These are phyloP conservation scores for Penicillium sp. DNA, from an alignment of 2,329 filamentous ascomycete genomes.

Conservation along the genomic window DNA sequence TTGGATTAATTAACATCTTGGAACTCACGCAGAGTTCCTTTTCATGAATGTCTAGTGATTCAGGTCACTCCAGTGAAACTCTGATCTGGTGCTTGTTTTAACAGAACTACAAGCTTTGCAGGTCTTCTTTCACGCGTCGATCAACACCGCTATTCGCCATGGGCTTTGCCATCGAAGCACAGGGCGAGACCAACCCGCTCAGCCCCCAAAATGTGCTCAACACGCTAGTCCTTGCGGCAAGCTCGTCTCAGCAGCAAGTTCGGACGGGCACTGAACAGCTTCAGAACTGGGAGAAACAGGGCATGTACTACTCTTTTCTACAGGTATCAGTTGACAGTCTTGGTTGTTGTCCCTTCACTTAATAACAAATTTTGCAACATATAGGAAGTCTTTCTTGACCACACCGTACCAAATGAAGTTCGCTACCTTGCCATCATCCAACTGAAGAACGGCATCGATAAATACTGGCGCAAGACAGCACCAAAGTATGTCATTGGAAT, in stretches of 20 bases:
- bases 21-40: background rate
- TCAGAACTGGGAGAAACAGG: conserved; percentile 65
- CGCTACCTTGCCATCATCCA: conserved; percentile 90
- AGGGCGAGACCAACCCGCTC: conserved; percentile 75
- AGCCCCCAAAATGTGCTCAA: conserved; percentile 62
- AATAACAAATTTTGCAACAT: background rate
- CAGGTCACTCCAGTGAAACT: background rate
- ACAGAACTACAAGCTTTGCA: background rate
- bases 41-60: background rate
- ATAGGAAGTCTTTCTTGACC: conserved; percentile 78
- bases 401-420: conserved; percentile 69
- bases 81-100: background rate
- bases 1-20: conserved; percentile 2
- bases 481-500: conserved; percentile 53
- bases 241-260: conserved; percentile 63
- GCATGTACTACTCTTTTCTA: conserved; percentile 65
- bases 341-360: background rate
- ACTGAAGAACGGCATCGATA: conserved; percentile 94
- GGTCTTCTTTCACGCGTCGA: background rate
- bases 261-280: conserved; percentile 67
- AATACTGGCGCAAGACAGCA: conserved; percentile 82
- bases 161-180: conserved; percentile 72
- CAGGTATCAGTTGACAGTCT: conserved; percentile 52
- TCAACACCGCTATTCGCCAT: conserved; percentile 46
- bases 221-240: conserved; percentile 62